phyloP scores from a whole-genome alignment of 306 rosid species.

The Albizia julibrissin region DNA sequence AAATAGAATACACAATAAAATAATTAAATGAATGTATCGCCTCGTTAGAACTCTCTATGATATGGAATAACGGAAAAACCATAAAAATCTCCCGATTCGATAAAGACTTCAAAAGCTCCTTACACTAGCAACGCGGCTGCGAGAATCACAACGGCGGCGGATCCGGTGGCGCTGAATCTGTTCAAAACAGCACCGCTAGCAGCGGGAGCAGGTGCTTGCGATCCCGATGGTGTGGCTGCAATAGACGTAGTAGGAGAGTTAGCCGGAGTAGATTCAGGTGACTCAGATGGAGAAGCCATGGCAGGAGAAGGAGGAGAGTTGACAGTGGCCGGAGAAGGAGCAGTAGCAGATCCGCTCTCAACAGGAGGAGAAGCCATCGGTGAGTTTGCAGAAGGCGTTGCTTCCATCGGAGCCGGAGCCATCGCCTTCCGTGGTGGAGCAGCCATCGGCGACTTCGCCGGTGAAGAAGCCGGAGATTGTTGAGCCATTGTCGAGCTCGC shows the following conservation, averaged over 20 bases:
- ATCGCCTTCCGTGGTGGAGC: constrained; percentile 5
- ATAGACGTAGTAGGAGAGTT: constrained; percentile 42
- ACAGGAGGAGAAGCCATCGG: constrained; percentile 32
- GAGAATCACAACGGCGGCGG: background rate
- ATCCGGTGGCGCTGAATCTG: background rate
- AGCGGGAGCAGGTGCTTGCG: constrained; percentile 29
- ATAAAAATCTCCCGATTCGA: too few relatives aligned
- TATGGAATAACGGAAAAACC: background rate
- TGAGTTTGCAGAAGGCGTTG: constrained; percentile 25
- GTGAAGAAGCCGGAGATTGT: constrained; percentile 46
- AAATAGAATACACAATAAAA: background rate
- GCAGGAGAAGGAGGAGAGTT: constrained; percentile 51
- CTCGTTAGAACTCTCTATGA: background rate
- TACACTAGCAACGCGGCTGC: background rate
- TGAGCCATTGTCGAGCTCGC: constrained; percentile 42
- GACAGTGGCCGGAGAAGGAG: constrained; percentile 38
- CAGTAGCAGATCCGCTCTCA: constrained; percentile 30
- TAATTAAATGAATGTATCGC: background rate
- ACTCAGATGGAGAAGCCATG: constrained; percentile 5
- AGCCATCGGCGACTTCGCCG: constrained; percentile 29
- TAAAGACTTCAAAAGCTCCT: background rate
- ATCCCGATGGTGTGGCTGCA: constrained; percentile 10
- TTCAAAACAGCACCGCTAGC: background rate
- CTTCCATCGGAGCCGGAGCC: constrained; percentile 21
- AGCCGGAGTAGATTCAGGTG: constrained; percentile 32